Conservation (phyloP, 805 yeast genomes). For the Yarrowia sp. region DNA sequence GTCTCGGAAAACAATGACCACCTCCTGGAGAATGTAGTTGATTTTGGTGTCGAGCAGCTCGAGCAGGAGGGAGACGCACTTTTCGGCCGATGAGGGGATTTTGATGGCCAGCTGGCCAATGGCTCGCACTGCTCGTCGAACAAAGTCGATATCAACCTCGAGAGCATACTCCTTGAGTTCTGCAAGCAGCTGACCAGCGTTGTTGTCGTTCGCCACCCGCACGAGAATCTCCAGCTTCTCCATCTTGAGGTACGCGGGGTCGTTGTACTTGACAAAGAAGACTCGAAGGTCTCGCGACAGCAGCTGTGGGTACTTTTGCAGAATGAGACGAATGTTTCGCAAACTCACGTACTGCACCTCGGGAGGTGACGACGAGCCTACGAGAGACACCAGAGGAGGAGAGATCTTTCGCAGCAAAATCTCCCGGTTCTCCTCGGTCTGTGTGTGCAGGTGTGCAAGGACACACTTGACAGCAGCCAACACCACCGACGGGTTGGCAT, state of each 20-base stretch:
- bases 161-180: slow-evolving; percentile 88
- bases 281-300: slow-evolving; percentile 64
- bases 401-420: slow-evolving; percentile 67
- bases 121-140: slow-evolving; percentile 85
- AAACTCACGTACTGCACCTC: slow-evolving; percentile 85
- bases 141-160: slow-evolving; percentile 85
- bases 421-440: slow-evolving; percentile 52
- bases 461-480: slow-evolving; percentile 76
- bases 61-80: slow-evolving; percentile 67
- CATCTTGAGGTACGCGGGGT: slow-evolving; percentile 86
- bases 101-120: slow-evolving; percentile 89
- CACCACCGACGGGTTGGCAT: slow-evolving; percentile 81
- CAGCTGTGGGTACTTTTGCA: slow-evolving; percentile 69
- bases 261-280: slow-evolving; percentile 83
- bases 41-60: slow-evolving; percentile 69
- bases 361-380: slow-evolving; percentile 84
- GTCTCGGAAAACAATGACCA: slow-evolving; percentile 75
- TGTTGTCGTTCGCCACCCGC: slow-evolving; percentile 70
- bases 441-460: slow-evolving; percentile 60
- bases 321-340: slow-evolving; percentile 77
- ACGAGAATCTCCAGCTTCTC: slow-evolving; percentile 89
- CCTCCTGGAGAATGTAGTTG: slow-evolving; percentile 82
- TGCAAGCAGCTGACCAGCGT: slow-evolving; percentile 66
- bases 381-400: slow-evolving; percentile 67
- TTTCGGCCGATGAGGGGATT: slow-evolving; percentile 62